These are phyloP conservation scores for Rostrohypoxylon terebratum DNA, from an alignment of 495 filamentous ascomycete species.

Conservation along the genomic window DNA sequence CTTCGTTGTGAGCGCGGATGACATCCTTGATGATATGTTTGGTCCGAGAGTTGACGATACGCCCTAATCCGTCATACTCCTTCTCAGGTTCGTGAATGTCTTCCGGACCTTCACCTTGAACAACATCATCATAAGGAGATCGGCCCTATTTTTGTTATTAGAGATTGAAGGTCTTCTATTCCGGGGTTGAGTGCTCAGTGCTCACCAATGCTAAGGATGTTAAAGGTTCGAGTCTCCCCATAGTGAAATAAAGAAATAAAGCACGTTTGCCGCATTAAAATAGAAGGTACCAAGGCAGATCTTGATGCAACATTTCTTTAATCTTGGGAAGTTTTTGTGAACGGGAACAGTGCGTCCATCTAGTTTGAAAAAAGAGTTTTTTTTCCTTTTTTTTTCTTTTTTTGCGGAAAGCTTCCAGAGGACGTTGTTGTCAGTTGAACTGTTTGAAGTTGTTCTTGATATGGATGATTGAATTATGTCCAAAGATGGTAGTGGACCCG, in stretches of 20 bases:
- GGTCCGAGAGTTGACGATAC: slow-evolving; percentile 71
- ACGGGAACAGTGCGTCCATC: too few relatives aligned
- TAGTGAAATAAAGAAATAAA: slow-evolving; percentile 38
- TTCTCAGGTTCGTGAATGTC: slow-evolving; percentile 65
- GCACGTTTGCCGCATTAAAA: slow-evolving; percentile 2
- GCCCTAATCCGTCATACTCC: slow-evolving; percentile 76
- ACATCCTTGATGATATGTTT: slow-evolving; percentile 62
- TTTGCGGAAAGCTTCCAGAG: too few relatives aligned
- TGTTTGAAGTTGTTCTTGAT: background rate
- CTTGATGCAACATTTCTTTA: background rate
- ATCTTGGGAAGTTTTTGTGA: too few relatives aligned
- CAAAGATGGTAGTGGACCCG: background rate
- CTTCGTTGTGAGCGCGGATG: slow-evolving; percentile 67
- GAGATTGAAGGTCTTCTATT: slow-evolving; percentile 11
- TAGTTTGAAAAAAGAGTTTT: too few relatives aligned
- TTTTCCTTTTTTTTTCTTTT: too few relatives aligned
- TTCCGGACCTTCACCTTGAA: slow-evolving; percentile 57
- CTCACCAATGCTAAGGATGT: slow-evolving; percentile 64
- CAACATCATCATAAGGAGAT: slow-evolving; percentile 76
- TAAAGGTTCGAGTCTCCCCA: slow-evolving; percentile 64
- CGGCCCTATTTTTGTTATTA: slow-evolving; percentile 64
- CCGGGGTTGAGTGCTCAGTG: background rate
- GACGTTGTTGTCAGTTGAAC: background rate
- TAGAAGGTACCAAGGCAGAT: background rate
- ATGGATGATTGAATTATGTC: background rate